Base-by-base conservation (phyloP, 1,284 basidiomycete species). In the Vanrija sp. region DNA sequence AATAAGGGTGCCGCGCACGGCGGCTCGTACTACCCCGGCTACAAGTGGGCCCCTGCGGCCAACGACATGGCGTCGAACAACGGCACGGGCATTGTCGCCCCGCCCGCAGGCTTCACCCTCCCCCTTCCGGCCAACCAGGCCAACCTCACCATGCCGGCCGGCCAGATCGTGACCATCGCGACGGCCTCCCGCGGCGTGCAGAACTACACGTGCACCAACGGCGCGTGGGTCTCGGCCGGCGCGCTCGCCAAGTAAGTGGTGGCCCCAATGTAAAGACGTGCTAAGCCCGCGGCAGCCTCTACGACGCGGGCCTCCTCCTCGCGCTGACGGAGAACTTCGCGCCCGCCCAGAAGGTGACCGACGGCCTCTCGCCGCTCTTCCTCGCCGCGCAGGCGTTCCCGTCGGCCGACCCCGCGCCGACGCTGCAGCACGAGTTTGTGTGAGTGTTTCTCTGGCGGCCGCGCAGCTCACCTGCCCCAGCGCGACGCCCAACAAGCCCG, bases 291-390 rank as follows among this genome's bases (percentile, higher is more conserved):
- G 8, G 3, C 38, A 71, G 69, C 48, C 68, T 86, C 6, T 82
- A 83, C 67, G 85, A 87, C 66, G 77, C 81, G 42, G 83, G 82
- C 1, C 86, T 85, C 39, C 76, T 76, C 34, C 34, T 34, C 34
- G 34, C 34, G 34, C 34, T 34, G 12, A 34, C 34, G 9, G 34
- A 34, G 34, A 34, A 34, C 34, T 1, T 34, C 14, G 34, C 34
- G 10, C 34, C 34, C 9, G 34, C 34, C 2, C 10, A 34, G 34
- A 34, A 34, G 69, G 12, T 3, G 15, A 65, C 55, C 40, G 23
- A 38, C 5, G 5, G 57, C 3, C 52, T 70, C 6, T 62, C 70
- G 25, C 26, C 51, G 10, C 26, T 64, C 39, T 65, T 63, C 3
- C 59, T 59, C 45, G 46, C 48, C 12, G 28, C 40, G 10, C 43